Conservation (phyloP, 768 basidiomycete genomes). For the Naematelia encephala region DNA sequence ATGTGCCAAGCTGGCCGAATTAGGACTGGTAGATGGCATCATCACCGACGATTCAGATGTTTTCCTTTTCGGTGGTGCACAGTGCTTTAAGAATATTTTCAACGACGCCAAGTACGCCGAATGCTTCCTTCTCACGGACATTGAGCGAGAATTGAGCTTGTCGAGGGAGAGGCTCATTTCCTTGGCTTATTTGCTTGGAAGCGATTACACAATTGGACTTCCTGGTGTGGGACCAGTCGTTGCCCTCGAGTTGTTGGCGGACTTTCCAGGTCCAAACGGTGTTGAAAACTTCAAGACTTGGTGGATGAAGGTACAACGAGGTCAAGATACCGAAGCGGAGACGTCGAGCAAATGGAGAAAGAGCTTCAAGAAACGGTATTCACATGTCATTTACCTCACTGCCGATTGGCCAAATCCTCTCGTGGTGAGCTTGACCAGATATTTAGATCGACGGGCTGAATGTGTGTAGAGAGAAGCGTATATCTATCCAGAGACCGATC, state of each 20-base stretch:
- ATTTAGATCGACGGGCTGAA: not conserved
- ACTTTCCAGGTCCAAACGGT: slow-evolving; percentile 83
- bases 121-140: slow-evolving; percentile 80
- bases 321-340: slow-evolving; percentile 74
- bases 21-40: slow-evolving; percentile 89
- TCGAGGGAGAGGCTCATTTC: slow-evolving; percentile 80
- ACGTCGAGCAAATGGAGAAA: slow-evolving; percentile 72
- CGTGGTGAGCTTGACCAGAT: slow-evolving; percentile 60
- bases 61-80: slow-evolving; percentile 89
- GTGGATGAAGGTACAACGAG: slow-evolving; percentile 91
- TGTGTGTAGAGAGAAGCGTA: slow-evolving; percentile 77
- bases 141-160: slow-evolving; percentile 80
- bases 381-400: slow-evolving; percentile 74
- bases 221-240: slow-evolving; percentile 91
- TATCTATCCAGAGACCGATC: slow-evolving; percentile 83
- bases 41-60: slow-evolving; percentile 99
- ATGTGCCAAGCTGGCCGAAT: slow-evolving; percentile 81
- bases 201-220: slow-evolving; percentile 92
- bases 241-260: slow-evolving; percentile 89
- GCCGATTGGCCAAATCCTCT: slow-evolving; percentile 87
- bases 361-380: slow-evolving; percentile 79
- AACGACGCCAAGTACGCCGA: slow-evolving; percentile 99
- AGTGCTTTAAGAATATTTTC: slow-evolving; percentile 99
- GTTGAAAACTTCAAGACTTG: slow-evolving; percentile 84
- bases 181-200: slow-evolving; percentile 89